Conservation (phyloP, 2,329 filamentous ascomycete species). For the Sclerotinia borealis region DNA sequence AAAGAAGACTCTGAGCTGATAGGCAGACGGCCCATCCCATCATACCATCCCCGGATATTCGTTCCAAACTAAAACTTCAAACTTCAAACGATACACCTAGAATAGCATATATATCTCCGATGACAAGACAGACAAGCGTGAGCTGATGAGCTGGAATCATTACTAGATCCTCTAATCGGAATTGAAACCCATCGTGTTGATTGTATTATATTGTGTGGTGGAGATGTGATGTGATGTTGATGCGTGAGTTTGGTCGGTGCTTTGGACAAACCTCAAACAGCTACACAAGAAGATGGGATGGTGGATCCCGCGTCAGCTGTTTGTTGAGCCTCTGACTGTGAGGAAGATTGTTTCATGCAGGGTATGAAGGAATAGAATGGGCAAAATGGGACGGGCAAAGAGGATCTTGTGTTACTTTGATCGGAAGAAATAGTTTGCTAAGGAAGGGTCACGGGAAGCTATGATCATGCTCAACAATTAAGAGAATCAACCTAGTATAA, state of each 20-base stretch:
- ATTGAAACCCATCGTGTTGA: neutral
- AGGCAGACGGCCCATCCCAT: constrained; percentile 6
- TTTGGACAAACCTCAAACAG: constrained; percentile 8
- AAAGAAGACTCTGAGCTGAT: constrained; percentile 9
- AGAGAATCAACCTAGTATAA: neutral
- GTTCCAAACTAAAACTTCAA: no score
- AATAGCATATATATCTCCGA: constrained; percentile 6
- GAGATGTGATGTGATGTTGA: neutral
- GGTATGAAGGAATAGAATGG: neutral
- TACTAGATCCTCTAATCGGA: neutral
- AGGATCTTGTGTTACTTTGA: constrained; percentile 1
- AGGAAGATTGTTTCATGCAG: constrained; percentile 10
- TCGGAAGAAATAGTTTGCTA: constrained; percentile 14
- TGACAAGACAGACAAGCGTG: constrained; percentile 5
- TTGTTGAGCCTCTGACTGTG: constrained; percentile 3
- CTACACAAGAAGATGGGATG: neutral
- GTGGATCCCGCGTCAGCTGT: neutral
- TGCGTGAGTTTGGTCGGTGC: neutral
- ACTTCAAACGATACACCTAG: constrained; percentile 1
- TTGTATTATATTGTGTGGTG: neutral
- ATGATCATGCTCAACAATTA: neutral
- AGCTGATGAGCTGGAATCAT: neutral
- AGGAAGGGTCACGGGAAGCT: neutral
- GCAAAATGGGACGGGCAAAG: neutral
- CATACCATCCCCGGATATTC: constrained; percentile 2